Percentiles rank a stretch among this genome's conserved stretches.
phyloP scores from a whole-genome alignment of 2,329 filamentous ascomycete genomes.

The Trichoderma semiorbis region DNA sequence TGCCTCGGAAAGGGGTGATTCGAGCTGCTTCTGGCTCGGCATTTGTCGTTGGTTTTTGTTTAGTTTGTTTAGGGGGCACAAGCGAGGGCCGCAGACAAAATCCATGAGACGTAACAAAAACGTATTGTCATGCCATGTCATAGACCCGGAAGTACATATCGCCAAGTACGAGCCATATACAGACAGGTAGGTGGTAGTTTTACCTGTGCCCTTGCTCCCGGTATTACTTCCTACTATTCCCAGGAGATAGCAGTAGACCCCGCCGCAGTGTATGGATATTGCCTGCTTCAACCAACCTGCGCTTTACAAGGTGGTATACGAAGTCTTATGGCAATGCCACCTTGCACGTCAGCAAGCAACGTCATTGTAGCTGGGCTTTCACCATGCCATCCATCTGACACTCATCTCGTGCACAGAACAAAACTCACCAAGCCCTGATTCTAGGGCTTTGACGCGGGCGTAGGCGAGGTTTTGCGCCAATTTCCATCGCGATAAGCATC shows the following conservation, averaged over 20 bases:
- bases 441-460: conserved; percentile 13
- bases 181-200: background rate
- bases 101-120: background rate
- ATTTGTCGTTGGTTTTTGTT: background rate
- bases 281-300: background rate
- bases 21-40: background rate
- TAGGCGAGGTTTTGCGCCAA: conserved; percentile 12
- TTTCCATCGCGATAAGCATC: conserved; percentile 13
- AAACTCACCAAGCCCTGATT: conserved; percentile 9
- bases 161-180: background rate
- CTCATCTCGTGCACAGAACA: background rate
- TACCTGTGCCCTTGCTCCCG: background rate
- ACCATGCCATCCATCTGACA: background rate
- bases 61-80: background rate
- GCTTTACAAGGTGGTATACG: background rate
- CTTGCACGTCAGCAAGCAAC: background rate
- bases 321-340: background rate
- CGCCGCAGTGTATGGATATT: background rate
- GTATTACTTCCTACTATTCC: background rate
- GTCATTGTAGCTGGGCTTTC: background rate
- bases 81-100: background rate
- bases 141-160: background rate
- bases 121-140: background rate
- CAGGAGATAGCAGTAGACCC: background rate
- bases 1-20: background rate